These are phyloP conservation scores for Cryptococcus amylolentus DNA, from an alignment of 1,284 basidiomycete genomes.

Conservation along the genomic window DNA sequence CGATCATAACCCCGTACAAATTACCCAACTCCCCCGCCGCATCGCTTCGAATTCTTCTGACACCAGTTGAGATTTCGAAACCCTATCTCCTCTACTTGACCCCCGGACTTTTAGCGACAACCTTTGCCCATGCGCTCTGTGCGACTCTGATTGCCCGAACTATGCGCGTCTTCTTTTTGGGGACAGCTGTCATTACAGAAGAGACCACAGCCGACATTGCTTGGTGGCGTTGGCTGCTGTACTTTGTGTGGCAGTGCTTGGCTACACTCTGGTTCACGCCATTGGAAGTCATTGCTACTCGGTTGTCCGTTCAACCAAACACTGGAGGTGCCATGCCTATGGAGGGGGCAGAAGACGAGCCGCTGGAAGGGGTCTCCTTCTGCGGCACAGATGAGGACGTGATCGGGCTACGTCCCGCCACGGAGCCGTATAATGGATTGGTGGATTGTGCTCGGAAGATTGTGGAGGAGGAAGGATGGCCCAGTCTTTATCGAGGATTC, in stretches of 20 bases:
- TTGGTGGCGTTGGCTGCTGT: conserved; percentile 52
- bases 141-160: conserved; percentile 65
- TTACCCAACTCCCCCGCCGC: conserved; percentile 62
- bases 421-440: conserved; percentile 78
- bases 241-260: conserved; percentile 57
- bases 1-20: conserved; percentile 80
- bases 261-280: conserved; percentile 68
- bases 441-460: conserved; percentile 74
- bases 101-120: conserved; percentile 70
- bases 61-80: conserved; percentile 71
- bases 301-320: conserved; percentile 79
- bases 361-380: conserved; percentile 60
- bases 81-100: conserved; percentile 80
- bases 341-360: conserved; percentile 59
- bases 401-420: conserved; percentile 76
- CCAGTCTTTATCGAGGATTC: conserved; percentile 77
- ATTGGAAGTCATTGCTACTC: conserved; percentile 74
- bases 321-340: conserved; percentile 64
- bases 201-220: conserved; percentile 21
- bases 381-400: conserved; percentile 79
- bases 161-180: conserved; percentile 62
- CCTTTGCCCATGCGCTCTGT: conserved; percentile 64
- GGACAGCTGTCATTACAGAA: conserved; percentile 49
- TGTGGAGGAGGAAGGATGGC: conserved; percentile 75
- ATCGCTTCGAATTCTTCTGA: conserved; percentile 69